Percentiles rank a stretch among this genome's conserved stretches.
Evolutionary conservation across 345 rosid genomes (phyloP).

Genomic region (Murraya paniculata): DNA sequence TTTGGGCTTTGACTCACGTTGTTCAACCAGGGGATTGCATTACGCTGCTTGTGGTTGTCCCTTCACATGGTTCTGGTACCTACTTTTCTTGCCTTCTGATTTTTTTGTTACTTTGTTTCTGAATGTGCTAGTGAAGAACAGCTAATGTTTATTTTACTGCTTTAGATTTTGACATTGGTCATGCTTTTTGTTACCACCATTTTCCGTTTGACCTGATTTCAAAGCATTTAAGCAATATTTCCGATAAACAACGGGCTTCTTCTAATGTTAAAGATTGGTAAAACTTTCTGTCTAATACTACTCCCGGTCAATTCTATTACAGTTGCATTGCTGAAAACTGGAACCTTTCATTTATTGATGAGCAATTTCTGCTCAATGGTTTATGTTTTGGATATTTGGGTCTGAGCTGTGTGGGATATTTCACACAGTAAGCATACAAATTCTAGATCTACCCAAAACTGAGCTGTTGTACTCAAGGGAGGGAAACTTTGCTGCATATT

Average conservation of each 20-base stretch:
- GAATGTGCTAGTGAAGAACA: neutral
- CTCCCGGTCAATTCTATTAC: neutral
- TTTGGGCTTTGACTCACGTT: slow-evolving; percentile 98
- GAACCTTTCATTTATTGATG: neutral
- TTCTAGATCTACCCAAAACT: neutral
- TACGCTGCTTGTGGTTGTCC: slow-evolving; percentile 80
- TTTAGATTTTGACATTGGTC: neutral
- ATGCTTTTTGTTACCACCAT: neutral
- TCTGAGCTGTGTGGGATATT: neutral
- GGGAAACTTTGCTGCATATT: too few species aligned
- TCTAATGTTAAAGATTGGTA: neutral
- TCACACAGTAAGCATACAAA: neutral
- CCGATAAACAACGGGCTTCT: neutral
- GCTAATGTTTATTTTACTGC: neutral
- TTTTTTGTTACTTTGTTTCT: neutral
- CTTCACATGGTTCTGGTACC: slow-evolving; percentile 68
- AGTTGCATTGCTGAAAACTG: neutral
- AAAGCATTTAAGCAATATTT: neutral
- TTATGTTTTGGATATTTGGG: neutral
- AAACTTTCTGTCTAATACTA: neutral
- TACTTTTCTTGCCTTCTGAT: slow-evolving; percentile 9
- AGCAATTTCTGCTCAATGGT: neutral
- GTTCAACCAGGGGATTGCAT: slow-evolving; percentile 96
- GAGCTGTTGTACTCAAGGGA: neutral
- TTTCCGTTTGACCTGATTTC: neutral